These are phyloP conservation scores for Arabidopsis hybrid DNA, from an alignment of 441 rosid species.

Conservation along the genomic window DNA sequence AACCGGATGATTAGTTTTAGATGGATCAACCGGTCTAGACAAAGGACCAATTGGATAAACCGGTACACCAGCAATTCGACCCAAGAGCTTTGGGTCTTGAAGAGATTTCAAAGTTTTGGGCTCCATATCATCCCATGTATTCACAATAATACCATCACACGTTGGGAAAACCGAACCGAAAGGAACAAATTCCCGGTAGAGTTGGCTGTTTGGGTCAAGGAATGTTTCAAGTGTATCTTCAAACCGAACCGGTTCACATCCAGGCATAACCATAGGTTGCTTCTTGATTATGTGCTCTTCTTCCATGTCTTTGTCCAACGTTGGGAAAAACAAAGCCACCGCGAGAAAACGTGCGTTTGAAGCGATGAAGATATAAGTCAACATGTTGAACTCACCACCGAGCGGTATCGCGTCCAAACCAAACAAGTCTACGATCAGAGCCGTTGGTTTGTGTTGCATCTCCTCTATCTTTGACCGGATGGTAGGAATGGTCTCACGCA, in stretches of 20 bases:
- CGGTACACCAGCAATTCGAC: slow-evolving; percentile 39
- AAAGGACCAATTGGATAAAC: slow-evolving; percentile 54
- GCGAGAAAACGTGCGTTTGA: slow-evolving; percentile 51
- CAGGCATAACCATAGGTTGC: slow-evolving; percentile 41
- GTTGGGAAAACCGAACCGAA: slow-evolving; percentile 25
- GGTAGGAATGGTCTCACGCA: slow-evolving; percentile 47
- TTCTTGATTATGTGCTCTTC: slow-evolving; percentile 43
- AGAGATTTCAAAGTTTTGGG: slow-evolving; percentile 44
- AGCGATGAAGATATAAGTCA: slow-evolving; percentile 46
- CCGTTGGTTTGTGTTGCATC: slow-evolving; percentile 49
- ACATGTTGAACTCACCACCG: slow-evolving; percentile 53
- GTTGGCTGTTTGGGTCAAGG: slow-evolving; percentile 23
- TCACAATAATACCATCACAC: slow-evolving; percentile 47
- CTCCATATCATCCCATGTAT: slow-evolving; percentile 48
- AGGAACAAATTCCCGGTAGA: slow-evolving; percentile 24
- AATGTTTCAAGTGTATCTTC: slow-evolving; percentile 40
- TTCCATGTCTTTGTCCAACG: slow-evolving; percentile 32
- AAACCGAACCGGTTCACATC: slow-evolving; percentile 47
- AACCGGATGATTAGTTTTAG: slow-evolving; percentile 36
- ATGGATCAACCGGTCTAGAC: slow-evolving; percentile 37
- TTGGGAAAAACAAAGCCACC: slow-evolving; percentile 32
- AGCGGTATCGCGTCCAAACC: slow-evolving; percentile 46
- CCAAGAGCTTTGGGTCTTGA: slow-evolving; percentile 32
- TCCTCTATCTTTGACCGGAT: slow-evolving; percentile 44
- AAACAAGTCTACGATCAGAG: slow-evolving; percentile 55